Evolutionary conservation across 176 grass and related monocot genomes (phyloP), one percentile per base, ranked within the genome.

Genomic region (Oryza australiensis): DNA sequence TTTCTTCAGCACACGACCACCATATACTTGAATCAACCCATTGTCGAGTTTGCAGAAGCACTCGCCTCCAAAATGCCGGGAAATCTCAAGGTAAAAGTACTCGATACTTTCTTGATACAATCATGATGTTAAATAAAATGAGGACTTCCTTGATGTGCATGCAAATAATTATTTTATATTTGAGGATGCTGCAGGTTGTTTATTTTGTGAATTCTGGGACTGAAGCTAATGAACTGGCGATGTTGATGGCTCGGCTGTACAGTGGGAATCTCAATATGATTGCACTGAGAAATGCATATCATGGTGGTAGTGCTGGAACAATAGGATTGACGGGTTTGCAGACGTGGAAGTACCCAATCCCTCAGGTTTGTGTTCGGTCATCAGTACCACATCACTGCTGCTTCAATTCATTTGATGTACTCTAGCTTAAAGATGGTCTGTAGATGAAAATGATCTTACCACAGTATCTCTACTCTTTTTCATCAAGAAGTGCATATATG

Each of bases 141-240:
- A 3, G 3, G 3, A 78, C 29, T 60, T 60, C 26, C 5, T 60
- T 80, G 33, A 35, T 29, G 24, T 48, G 51, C 35, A 33, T 27
- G 4, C 26, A 57, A 24, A 59, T 43, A 5, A 11, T 9, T 16
- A 13, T 15, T 60, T 69, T 26, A n/a, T 68, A 38, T 66, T 71
- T 55, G 57, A 28, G 66, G 64, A 34, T 84, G 66, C 8, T 77
- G 30, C 82, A 99, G 93, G 93, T 99, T 57, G 90, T 90, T 42
- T 99, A 95, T 73, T 95, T 99, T 35, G 96, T 99, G 33, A 99
- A 99, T 90, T 95, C 96, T 65, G 96, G 96, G 27, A 99, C 96
- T 40, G 96, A 99, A 89, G 93, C 96, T 12, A 99, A 99, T 88
- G 96, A 99, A 71, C 75, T 99, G 45, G 96, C 96, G 55, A 99